phyloP scores from a whole-genome alignment of 768 basidiomycete species.

The Chlorophyllum brunneum region DNA sequence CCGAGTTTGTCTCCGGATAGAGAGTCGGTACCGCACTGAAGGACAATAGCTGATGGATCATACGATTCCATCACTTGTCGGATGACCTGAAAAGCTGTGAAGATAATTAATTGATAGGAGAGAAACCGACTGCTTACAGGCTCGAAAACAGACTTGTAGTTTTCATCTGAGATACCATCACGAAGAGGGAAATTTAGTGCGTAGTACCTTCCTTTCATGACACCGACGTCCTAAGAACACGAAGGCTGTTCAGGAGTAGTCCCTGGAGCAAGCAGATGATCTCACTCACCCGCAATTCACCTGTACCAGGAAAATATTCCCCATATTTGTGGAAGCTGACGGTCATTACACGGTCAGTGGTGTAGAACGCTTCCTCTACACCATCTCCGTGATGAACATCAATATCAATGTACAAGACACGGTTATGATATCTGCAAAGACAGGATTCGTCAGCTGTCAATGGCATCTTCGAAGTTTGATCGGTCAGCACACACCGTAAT shows the following conservation, averaged over 20 bases:
- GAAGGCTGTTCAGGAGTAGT: background rate
- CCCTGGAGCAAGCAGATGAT: constrained; percentile 7
- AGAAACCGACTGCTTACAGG: constrained; percentile 55
- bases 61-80: constrained; percentile 92
- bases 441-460: background rate
- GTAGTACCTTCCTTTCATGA: constrained; percentile 92
- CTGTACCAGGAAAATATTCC: constrained; percentile 98
- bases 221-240: constrained; percentile 74
- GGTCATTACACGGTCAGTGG: constrained; percentile 98
- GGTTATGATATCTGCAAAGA: constrained; percentile 76
- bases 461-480: background rate
- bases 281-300: constrained; percentile 78
- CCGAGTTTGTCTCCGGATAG: constrained; percentile 95
- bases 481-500: constrained; percentile 50
- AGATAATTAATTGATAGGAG: background rate
- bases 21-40: constrained; percentile 98
- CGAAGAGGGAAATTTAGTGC: constrained; percentile 92
- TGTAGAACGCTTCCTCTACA: constrained; percentile 99
- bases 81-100: constrained; percentile 61
- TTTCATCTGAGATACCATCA: constrained; percentile 94
- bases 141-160: constrained; percentile 93
- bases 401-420: constrained; percentile 97
- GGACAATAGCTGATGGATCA: constrained; percentile 89
- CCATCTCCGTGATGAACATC: constrained; percentile 99
- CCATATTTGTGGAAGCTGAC: constrained; percentile 98